Evolutionary conservation across 495 filamentous ascomycete species (phyloP), one percentile per base, ranked within the genome.

Genomic region (Podospora anserina): DNA sequence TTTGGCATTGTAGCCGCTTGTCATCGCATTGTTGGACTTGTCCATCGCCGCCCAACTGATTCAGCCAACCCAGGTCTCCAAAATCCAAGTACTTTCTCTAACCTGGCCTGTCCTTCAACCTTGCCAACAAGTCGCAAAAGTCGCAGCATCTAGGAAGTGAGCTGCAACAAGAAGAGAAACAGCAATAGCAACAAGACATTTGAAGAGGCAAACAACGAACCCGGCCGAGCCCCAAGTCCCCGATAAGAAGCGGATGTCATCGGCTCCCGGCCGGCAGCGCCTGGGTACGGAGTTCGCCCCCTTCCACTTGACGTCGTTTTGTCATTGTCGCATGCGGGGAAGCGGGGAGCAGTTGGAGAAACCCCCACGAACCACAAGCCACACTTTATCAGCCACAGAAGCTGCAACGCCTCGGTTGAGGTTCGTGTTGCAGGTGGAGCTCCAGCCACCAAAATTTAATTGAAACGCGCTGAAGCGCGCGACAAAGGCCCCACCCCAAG

Each of bases 1-100:
- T 70, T 84, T 79, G 32, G 76, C 75, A 68, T 90, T 89, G 79
- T 96, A 96, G 74, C 78, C 76, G 1, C 57, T 63, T 49, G 39
- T 49, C 39, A 49, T 49, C 39, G 9, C 39, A 49, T 49, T 3
- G 7, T 49, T 49, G 1, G 39, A 49, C 15, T 11, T 49, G 60
- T 49, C 53, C 30, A 9, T 58, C 60, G 59, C 30, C 60, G 23
- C 39, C 60, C 6, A 34, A 32, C 28, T 62, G 18, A 6, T 61
- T 18, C 59, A 28, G 19, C 61, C 39, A 49, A 49, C 13, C 39
- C 39, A 49, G 9, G 9, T 6, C 23, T 49, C 39, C 39, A 66
- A 15, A 66, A 32, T 32, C 32, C n/a, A 49, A 23, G 23, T n/a
- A 19, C 23, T 19, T 18, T 18, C 18, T 64, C 7, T n/a, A 30